A percentile compares a stretch with the other conserved stretches of the same genome.
phyloP scores from a whole-genome alignment of 495 filamentous ascomycete species.

The Amniculicola lignicola region DNA sequence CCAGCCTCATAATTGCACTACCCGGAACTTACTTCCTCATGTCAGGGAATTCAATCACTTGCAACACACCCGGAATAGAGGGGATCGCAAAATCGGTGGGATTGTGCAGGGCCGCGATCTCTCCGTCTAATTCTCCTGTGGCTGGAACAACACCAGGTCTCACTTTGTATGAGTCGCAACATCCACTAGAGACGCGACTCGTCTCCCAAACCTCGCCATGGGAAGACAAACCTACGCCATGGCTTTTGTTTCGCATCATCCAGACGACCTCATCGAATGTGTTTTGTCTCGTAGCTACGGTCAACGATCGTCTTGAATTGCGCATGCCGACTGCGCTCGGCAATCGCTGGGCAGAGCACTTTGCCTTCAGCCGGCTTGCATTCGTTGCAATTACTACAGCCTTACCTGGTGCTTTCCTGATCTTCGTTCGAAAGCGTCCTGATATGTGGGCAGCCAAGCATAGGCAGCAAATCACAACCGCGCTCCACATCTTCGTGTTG shows the following conservation, averaged over 20 bases:
- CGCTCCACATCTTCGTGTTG: conserved; percentile 15
- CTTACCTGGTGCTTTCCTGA: conserved; percentile 16
- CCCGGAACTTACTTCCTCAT: conserved; percentile 21
- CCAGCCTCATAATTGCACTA: conserved; percentile 15
- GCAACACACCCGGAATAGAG: not conserved
- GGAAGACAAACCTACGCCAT: conserved; percentile 11
- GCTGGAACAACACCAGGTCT: not conserved
- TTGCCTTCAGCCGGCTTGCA: not conserved
- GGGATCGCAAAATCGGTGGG: not conserved
- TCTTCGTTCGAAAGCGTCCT: conserved; percentile 10
- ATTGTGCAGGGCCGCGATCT: not conserved
- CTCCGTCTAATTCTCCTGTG: not conserved
- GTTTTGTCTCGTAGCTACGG: not conserved
- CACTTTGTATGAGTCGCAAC: not conserved
- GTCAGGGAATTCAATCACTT: conserved; percentile 9
- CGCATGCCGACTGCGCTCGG: not conserved
- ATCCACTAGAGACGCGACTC: conserved; percentile 4
- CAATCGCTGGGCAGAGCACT: conserved; percentile 8
- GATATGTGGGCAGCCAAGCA: conserved; percentile 19
- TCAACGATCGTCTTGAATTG: not conserved
- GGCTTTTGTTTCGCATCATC: not conserved
- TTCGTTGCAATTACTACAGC: conserved; percentile 12
- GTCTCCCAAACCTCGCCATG: conserved; percentile 7
- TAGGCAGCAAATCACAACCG: conserved; percentile 8
- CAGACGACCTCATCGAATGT: not conserved